Percentiles rank a stretch among this genome's conserved stretches.
These are phyloP conservation scores for Penicillium mononematosum DNA, from an alignment of 495 filamentous ascomycete species.

Conservation along the genomic window DNA sequence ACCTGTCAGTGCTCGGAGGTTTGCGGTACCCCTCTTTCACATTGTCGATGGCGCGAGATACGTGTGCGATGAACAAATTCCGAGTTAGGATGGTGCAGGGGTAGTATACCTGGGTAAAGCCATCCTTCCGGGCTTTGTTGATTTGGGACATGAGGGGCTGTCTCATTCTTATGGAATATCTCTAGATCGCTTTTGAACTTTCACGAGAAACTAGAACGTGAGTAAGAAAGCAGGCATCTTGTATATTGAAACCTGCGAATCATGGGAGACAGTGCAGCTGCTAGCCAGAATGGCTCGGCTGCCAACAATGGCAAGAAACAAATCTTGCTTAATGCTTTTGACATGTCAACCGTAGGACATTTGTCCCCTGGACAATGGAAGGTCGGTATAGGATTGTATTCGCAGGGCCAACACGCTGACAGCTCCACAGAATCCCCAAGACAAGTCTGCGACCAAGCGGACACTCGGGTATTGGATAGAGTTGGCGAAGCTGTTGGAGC, in stretches of 20 bases:
- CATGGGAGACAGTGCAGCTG: slow-evolving; percentile 22
- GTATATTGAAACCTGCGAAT: not conserved
- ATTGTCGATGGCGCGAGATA: slow-evolving; percentile 21
- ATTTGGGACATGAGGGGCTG: not conserved
- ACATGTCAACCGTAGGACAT: slow-evolving; percentile 61
- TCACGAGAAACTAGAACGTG: not conserved
- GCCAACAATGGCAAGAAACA: slow-evolving; percentile 48
- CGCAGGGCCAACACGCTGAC: slow-evolving; percentile 6
- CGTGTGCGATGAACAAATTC: slow-evolving; percentile 11
- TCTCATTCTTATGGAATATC: not conserved
- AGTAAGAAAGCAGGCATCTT: not conserved
- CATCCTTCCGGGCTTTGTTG: not conserved
- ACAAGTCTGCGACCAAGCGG: slow-evolving; percentile 57
- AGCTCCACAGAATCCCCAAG: slow-evolving; percentile 47
- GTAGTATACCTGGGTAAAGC: not conserved
- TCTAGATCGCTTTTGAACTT: not conserved
- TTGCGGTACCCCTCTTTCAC: slow-evolving; percentile 5
- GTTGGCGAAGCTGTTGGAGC: slow-evolving; percentile 58
- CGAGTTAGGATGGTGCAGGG: not conserved
- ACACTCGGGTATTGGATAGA: slow-evolving; percentile 59
- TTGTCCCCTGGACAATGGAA: slow-evolving; percentile 64
- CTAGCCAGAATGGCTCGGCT: slow-evolving; percentile 10
- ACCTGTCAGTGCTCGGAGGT: slow-evolving; percentile 1
- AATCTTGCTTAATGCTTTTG: slow-evolving; percentile 65
- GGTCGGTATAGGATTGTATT: slow-evolving; percentile 29